These are phyloP conservation scores for Oropetium thomaeum DNA, from an alignment of 176 grass and related monocot species.

Conservation along the genomic window DNA sequence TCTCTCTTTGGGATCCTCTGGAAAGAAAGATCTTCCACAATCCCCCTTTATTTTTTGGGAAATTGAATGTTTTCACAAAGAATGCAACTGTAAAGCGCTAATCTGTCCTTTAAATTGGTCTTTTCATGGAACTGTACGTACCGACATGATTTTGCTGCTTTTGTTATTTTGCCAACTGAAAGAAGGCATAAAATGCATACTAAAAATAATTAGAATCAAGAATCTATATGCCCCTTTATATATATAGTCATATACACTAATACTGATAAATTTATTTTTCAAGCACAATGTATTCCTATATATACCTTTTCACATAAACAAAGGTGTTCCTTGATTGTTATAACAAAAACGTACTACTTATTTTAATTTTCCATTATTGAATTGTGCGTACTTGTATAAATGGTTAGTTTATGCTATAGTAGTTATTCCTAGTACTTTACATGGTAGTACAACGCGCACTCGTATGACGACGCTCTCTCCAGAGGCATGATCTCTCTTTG, in stretches of 20 bases:
- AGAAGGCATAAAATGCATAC: background rate
- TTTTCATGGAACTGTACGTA: background rate
- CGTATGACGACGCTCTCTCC: background rate
- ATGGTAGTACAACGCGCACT: constrained; percentile 2
- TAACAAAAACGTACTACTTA: background rate
- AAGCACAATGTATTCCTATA: background rate
- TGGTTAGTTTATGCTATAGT: background rate
- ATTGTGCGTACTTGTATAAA: background rate
- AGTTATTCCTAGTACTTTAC: background rate
- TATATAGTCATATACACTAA: no score
- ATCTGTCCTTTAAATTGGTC: constrained; percentile 18
- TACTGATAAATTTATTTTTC: no score
- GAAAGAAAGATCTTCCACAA: constrained; percentile 39
- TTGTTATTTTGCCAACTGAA: background rate
- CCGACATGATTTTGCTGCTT: background rate
- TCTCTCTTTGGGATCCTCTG: constrained; percentile 31
- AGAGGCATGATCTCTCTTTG: background rate
- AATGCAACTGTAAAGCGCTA: constrained; percentile 19
- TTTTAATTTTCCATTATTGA: background rate
- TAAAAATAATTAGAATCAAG: constrained; percentile 1
- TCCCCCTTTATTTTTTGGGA: constrained; percentile 12
- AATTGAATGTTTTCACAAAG: constrained; percentile 7
- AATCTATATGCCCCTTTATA: no score
- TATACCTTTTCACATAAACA: no score
- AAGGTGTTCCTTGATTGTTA: no score